A percentile compares a stretch with the other conserved stretches of the same genome.
phyloP scores from a whole-genome alignment of 805 yeast species.

The Brettanomyces anomalus region DNA sequence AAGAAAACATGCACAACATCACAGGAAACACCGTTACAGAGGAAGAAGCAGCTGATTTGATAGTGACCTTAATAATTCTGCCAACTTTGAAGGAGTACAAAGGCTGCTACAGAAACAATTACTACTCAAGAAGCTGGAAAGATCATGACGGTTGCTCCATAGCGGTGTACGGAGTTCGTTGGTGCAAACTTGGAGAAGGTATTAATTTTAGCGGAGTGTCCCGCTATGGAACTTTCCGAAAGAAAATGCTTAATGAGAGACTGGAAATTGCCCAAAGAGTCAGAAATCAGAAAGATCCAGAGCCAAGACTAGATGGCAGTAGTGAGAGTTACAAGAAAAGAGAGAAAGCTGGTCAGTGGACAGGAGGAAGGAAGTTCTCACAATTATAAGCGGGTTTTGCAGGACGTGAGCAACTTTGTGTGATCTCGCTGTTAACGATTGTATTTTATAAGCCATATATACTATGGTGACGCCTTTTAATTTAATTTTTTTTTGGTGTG shows the following conservation, averaged over 20 bases:
- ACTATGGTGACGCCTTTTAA: too few relatives aligned
- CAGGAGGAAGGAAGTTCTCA: slow-evolving; percentile 7
- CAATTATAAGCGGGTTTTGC: background rate
- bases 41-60: slow-evolving; percentile 35
- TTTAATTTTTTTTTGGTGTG: too few relatives aligned
- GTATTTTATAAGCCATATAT: too few relatives aligned
- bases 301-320: background rate
- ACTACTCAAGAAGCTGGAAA: slow-evolving; percentile 70
- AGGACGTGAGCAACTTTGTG: too few relatives aligned
- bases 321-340: background rate
- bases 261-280: slow-evolving; percentile 9
- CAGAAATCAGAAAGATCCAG: slow-evolving; percentile 4
- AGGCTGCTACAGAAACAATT: slow-evolving; percentile 59
- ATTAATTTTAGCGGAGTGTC: slow-evolving; percentile 14
- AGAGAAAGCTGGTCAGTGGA: slow-evolving; percentile 5
- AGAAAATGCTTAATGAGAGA: slow-evolving; percentile 16
- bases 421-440: too few relatives aligned
- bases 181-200: slow-evolving; percentile 25
- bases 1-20: slow-evolving; percentile 23
- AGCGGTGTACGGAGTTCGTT: slow-evolving; percentile 48
- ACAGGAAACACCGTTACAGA: slow-evolving; percentile 22
- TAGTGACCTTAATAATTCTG: slow-evolving; percentile 51
- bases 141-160: slow-evolving; percentile 75
- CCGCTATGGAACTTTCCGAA: slow-evolving; percentile 12
- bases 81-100: slow-evolving; percentile 60